Conservation (phyloP, 1,284 basidiomycete species). For the Ceratobasidium theobromae region DNA sequence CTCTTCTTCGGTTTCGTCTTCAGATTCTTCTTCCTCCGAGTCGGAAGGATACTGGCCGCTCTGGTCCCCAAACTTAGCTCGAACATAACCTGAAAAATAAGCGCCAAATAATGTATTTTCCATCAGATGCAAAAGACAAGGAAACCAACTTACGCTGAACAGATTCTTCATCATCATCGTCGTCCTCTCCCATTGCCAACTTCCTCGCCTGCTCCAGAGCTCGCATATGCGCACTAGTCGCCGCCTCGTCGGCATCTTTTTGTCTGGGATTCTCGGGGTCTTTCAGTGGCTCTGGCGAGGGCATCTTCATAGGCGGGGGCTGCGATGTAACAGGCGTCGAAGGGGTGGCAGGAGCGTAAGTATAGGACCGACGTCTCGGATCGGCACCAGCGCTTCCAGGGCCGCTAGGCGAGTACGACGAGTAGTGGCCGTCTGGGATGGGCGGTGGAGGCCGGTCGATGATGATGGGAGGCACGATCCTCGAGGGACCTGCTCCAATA, state of each 20-base stretch:
- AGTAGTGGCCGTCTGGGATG: background rate
- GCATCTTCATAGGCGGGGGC: conserved; percentile 11
- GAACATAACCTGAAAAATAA: background rate
- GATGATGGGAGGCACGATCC: background rate
- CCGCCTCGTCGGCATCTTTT: conserved; percentile 4
- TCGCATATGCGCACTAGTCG: conserved; percentile 8
- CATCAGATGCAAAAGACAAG: background rate
- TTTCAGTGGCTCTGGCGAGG: background rate
- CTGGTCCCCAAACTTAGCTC: conserved; percentile 11
- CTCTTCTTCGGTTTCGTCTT: background rate
- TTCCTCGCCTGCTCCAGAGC: conserved; percentile 25
- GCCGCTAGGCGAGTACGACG: background rate
- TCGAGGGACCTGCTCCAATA: background rate
- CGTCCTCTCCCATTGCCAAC: conserved; percentile 1
- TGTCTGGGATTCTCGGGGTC: background rate
- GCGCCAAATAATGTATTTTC: too few relatives aligned
- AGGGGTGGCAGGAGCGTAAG: conserved; percentile 3
- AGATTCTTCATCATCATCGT: conserved; percentile 17
- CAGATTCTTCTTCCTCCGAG: background rate
- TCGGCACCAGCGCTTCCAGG: background rate
- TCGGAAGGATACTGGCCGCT: background rate
- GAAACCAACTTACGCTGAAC: conserved; percentile 11
- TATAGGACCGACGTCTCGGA: background rate
- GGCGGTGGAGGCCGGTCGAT: conserved; percentile 14
- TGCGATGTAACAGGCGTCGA: conserved; percentile 2